Evolutionary conservation across 2,329 filamentous ascomycete genomes (phyloP), one percentile per base, ranked within the genome.

Genomic region (Penicillium concentricum): DNA sequence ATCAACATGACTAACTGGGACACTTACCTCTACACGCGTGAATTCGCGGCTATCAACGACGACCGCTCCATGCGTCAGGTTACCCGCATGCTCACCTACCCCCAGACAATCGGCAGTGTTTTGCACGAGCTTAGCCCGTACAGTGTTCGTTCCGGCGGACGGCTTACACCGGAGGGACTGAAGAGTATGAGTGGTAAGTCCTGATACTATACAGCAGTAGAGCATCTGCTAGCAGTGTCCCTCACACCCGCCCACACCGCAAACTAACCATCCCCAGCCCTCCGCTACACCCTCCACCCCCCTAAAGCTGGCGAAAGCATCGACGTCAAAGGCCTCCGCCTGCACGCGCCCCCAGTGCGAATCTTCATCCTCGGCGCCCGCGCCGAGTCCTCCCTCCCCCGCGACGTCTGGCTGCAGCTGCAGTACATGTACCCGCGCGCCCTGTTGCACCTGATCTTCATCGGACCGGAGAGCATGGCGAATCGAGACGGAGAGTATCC

Each of bases 1-100:
- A 86, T 97, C 64, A 99, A 99, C 76, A 92, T 99, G 89, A 96
- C 89, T 42, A 99, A 95, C 74, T 99, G 94, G 94, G 94, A 99
- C 74, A 97, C 94, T 0, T 91, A 95, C 67, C 80, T 99, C 70
- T 99, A 96, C 72, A 95, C 92, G 3, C 84, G 94, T 68, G 89
- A 96, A 67, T 97, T 94, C 68, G 84, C 88, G 63, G 95, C 95
- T 5, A 87, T 99, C 70, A 92, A 99, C 72, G 87, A 92, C 60
- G 92, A 96, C 72, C 85, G 93, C 57, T 88, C 87, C 68, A 89
- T 99, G 87, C 84, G 94, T 58, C 95, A 99, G 75, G 92, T 92
- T 26, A 99, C 94, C 2, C 86, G 92, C 63, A 82, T 99, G 64
- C 79, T 99, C 66, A 99, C 95, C 18, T 99, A 99, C 73, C 94